Conservation (phyloP, 148 eudicot species). For the Nyssa sinensis region DNA sequence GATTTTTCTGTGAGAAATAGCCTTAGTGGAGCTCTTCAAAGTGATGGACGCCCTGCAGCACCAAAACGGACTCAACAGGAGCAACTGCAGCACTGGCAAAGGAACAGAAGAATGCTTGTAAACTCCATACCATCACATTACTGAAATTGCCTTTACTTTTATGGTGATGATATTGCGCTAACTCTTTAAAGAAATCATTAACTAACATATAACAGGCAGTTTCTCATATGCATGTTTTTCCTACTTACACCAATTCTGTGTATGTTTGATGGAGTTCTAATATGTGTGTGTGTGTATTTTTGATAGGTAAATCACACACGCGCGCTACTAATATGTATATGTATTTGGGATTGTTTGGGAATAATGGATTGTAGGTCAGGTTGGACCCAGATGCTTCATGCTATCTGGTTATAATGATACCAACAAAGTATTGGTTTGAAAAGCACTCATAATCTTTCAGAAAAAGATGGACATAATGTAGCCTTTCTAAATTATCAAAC, state of each 20-base stretch:
- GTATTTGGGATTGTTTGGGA: not conserved
- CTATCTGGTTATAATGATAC: not conserved
- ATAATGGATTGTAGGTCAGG: not conserved
- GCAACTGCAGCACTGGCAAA: constrained; percentile 96
- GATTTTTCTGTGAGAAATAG: constrained; percentile 68
- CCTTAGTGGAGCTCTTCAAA: constrained; percentile 86
- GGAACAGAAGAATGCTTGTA: constrained; percentile 98
- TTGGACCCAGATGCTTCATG: constrained; percentile 7
- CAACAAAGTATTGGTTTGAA: not conserved
- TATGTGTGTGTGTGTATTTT: too few relatives aligned
- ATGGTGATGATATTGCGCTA: not conserved
- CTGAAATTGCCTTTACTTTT: not conserved
- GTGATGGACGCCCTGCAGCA: constrained; percentile 86
- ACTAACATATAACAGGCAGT: too few relatives aligned
- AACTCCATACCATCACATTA: constrained; percentile 17
- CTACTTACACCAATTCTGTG: too few relatives aligned
- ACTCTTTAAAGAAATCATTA: too few relatives aligned
- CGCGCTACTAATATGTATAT: not conserved
- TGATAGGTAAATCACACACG: not conserved
- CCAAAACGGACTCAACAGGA: constrained; percentile 90
- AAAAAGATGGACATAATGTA: not conserved
- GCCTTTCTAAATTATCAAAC: not conserved
- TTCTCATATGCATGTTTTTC: too few relatives aligned
- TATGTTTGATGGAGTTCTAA: too few relatives aligned
- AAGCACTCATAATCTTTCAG: not conserved